These are phyloP conservation scores for Vaccinium myrtillus DNA, from an alignment of 148 eudicot species.

Conservation along the genomic window DNA sequence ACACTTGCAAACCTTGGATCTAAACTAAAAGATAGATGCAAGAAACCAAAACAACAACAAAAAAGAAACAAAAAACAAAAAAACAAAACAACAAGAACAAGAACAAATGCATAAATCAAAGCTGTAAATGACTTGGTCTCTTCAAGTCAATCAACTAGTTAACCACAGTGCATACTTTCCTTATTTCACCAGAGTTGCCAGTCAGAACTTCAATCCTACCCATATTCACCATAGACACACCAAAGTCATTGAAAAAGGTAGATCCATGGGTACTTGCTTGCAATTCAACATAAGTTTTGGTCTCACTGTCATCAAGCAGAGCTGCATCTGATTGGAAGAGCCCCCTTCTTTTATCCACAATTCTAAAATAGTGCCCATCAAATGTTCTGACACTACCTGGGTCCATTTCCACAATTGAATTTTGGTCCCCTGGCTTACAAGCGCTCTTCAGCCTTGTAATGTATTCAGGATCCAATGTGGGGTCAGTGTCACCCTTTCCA, in stretches of 20 bases:
- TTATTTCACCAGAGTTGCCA: neutral
- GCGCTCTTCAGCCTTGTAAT: neutral
- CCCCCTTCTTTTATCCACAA: neutral
- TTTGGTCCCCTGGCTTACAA: neutral
- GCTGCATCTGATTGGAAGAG: constrained; percentile 6
- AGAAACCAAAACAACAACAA: neutral
- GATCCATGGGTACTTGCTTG: constrained; percentile 14
- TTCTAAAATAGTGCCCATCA: neutral
- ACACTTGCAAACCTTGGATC: neutral
- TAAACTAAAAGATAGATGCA: neutral
- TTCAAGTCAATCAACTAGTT: neutral
- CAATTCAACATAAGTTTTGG: constrained; percentile 20
- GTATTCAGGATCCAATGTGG: constrained; percentile 1
- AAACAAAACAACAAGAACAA: no score
- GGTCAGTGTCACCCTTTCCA: constrained; percentile 14
- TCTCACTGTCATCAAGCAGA: constrained; percentile 20
- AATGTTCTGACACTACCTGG: neutral
- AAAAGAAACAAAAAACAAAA: neutral
- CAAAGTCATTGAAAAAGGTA: constrained; percentile 12
- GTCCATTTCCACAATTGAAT: neutral
- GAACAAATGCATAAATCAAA: neutral
- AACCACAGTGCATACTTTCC: neutral
- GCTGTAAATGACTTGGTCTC: neutral
- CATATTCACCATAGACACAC: constrained; percentile 4
- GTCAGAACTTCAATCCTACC: constrained; percentile 4